Evolutionary conservation across 2,329 filamentous ascomycete genomes (phyloP).

Genomic region (Colletotrichum eleusines): DNA sequence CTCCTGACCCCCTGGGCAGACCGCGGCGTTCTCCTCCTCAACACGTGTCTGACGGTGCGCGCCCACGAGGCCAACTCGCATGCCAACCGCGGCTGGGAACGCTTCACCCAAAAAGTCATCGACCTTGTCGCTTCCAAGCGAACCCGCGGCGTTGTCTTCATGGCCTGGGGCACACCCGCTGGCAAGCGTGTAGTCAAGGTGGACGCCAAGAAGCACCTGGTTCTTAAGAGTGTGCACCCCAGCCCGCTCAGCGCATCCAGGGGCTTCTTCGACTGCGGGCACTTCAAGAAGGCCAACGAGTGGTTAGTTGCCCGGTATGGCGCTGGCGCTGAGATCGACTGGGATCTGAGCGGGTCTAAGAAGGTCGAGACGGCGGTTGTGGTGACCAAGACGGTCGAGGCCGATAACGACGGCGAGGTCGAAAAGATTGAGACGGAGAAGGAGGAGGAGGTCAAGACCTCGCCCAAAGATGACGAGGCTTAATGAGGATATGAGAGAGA

Average conservation of each 20-base stretch:
- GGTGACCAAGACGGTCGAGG: conserved; percentile 40
- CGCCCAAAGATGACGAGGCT: conserved; percentile 22
- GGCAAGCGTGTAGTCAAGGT: conserved; percentile 82
- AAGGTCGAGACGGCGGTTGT: conserved; percentile 33
- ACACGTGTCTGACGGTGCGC: conserved; percentile 93
- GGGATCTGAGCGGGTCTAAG: conserved; percentile 67
- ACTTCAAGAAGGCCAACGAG: conserved; percentile 85
- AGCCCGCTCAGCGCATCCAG: conserved; percentile 88
- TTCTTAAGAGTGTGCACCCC: conserved; percentile 89
- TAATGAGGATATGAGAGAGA: conserved; percentile 6
- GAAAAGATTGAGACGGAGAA: conserved; percentile 43
- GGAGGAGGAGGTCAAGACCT: conserved; percentile 45
- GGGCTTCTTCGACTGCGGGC: conserved; percentile 86
- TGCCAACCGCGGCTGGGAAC: conserved; percentile 89
- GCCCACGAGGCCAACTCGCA: conserved; percentile 91
- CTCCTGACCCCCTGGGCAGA: conserved; percentile 95
- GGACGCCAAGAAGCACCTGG: conserved; percentile 79
- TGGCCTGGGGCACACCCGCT: conserved; percentile 93
- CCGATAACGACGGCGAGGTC: not conserved
- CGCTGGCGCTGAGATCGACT: conserved; percentile 83
- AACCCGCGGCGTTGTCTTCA: conserved; percentile 86
- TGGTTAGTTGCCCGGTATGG: conserved; percentile 88
- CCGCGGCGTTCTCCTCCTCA: conserved; percentile 90
- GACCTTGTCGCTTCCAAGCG: conserved; percentile 85
- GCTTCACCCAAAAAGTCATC: conserved; percentile 91